Percentiles rank a stretch among this genome's conserved stretches.
These are phyloP conservation scores for Phoma sp. DNA, from an alignment of 2,329 filamentous ascomycete genomes.

Conservation along the genomic window DNA sequence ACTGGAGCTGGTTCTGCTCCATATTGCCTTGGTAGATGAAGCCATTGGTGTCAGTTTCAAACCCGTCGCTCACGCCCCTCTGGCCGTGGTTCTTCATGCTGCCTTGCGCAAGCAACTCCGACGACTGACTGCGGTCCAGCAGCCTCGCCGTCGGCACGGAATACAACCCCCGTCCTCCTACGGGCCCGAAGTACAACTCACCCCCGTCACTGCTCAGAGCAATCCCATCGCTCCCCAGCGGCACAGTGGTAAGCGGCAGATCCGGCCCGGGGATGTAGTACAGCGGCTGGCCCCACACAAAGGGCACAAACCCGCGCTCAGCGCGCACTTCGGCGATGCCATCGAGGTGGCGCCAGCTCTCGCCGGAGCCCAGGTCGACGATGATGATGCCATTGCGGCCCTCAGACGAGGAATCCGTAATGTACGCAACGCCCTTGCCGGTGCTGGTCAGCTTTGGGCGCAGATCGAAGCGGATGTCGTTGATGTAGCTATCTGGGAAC, in stretches of 20 bases:
- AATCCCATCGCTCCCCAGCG: constrained; percentile 59
- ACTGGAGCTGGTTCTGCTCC: constrained; percentile 50
- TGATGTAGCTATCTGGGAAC: constrained; percentile 58
- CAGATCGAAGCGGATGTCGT: constrained; percentile 62
- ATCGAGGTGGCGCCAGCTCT: constrained; percentile 58
- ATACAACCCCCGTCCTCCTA: constrained; percentile 55
- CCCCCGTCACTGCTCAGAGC: constrained; percentile 56
- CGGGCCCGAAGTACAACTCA: constrained; percentile 55
- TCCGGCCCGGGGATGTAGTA: constrained; percentile 51
- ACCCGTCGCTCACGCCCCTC: constrained; percentile 59
- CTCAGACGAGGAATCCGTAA: constrained; percentile 43
- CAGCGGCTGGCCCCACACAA: constrained; percentile 56
- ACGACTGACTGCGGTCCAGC: constrained; percentile 44
- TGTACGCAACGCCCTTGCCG: constrained; percentile 59
- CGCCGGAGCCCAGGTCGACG: constrained; percentile 39
- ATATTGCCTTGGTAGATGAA: constrained; percentile 58
- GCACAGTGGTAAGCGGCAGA: constrained; percentile 46
- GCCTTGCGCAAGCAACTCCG: constrained; percentile 54
- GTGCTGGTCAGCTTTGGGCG: constrained; percentile 48
- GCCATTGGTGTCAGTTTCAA: constrained; percentile 59
- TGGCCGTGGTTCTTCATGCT: constrained; percentile 53
- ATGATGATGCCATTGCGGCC: background rate
- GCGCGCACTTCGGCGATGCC: constrained; percentile 50
- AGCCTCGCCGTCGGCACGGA: constrained; percentile 53
- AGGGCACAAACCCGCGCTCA: constrained; percentile 55